A percentile compares a stretch with the other conserved stretches of the same genome.
Evolutionary conservation across 129 eudicot genomes (phyloP).

Genomic region (Lactuca saligna): DNA sequence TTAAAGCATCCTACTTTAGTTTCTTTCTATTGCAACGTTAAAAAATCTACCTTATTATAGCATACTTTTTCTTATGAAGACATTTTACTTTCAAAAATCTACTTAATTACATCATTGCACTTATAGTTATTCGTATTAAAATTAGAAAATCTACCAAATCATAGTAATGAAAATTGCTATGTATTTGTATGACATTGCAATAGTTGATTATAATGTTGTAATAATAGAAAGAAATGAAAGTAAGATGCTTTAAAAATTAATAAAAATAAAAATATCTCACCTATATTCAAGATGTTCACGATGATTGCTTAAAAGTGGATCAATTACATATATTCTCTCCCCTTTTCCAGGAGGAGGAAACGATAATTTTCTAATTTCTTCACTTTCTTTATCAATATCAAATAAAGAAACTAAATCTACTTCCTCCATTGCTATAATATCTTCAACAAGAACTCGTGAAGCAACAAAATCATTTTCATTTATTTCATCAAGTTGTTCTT

Average conservation of each 20-base stretch:
- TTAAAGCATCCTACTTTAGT: too few relatives aligned
- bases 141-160: too few relatives aligned
- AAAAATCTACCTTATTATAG: not conserved
- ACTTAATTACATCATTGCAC: not conserved
- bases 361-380: slow-evolving; percentile 38
- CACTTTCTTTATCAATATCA: slow-evolving; percentile 53
- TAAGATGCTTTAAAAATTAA: not conserved
- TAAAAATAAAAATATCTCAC: slow-evolving; percentile 44
- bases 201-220: too few relatives aligned
- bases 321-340: slow-evolving; percentile 78
- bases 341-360: slow-evolving; percentile 90
- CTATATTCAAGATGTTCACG: slow-evolving; percentile 87
- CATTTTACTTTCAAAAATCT: not conserved
- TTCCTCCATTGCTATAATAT: slow-evolving; percentile 38
- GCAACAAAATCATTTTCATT: slow-evolving; percentile 39
- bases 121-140: too few relatives aligned
- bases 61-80: not conserved
- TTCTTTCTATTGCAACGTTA: not conserved
- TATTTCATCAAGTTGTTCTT: slow-evolving; percentile 31
- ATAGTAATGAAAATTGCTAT: too few relatives aligned
- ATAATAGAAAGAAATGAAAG: too few relatives aligned
- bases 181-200: too few relatives aligned
- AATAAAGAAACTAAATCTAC: slow-evolving; percentile 32
- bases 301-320: slow-evolving; percentile 62
- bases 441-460: slow-evolving; percentile 43